Percentiles rank a stretch among this genome's conserved stretches.
These are phyloP conservation scores for Bryoglossum gracile DNA, from an alignment of 495 filamentous ascomycete species.

Conservation along the genomic window DNA sequence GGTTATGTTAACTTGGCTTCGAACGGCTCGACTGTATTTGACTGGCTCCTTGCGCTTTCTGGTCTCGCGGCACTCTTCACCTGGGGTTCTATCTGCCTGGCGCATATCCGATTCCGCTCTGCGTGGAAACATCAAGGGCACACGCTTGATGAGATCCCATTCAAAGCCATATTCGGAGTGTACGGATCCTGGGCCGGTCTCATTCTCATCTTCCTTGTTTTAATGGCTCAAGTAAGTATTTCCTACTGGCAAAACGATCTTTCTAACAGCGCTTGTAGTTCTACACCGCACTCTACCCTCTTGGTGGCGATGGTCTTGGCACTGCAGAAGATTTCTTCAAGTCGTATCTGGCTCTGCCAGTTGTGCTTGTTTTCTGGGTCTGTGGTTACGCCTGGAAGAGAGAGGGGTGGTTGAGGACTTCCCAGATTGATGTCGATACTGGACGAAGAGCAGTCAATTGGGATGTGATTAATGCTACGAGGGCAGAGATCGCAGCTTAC, in stretches of 20 bases:
- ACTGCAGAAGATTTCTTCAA: constrained; percentile 63
- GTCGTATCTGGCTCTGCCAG: constrained; percentile 74
- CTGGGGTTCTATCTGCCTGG: constrained; percentile 83
- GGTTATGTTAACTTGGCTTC: constrained; percentile 70
- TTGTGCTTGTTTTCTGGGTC: constrained; percentile 70
- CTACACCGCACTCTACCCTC: constrained; percentile 82
- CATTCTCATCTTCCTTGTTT: constrained; percentile 67
- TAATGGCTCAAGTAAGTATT: constrained; percentile 82
- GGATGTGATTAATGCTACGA: no score
- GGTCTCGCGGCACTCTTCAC: constrained; percentile 89
- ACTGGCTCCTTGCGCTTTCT: constrained; percentile 91
- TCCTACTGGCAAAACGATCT: no score
- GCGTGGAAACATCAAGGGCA: constrained; percentile 74
- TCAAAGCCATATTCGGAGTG: constrained; percentile 72
- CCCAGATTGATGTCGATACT: constrained; percentile 78
- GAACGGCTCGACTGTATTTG: no score
- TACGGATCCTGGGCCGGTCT: constrained; percentile 81
- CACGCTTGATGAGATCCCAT: constrained; percentile 68
- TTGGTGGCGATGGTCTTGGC: constrained; percentile 41
- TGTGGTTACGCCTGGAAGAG: constrained; percentile 73
- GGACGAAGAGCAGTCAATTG: constrained; percentile 86
- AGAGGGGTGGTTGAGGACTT: constrained; percentile 57
- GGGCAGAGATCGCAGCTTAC: no score
- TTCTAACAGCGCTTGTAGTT: no score
- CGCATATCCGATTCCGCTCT: constrained; percentile 85